Conservation (phyloP, 2,329 filamentous ascomycete species). For the Penicillium sp. region DNA sequence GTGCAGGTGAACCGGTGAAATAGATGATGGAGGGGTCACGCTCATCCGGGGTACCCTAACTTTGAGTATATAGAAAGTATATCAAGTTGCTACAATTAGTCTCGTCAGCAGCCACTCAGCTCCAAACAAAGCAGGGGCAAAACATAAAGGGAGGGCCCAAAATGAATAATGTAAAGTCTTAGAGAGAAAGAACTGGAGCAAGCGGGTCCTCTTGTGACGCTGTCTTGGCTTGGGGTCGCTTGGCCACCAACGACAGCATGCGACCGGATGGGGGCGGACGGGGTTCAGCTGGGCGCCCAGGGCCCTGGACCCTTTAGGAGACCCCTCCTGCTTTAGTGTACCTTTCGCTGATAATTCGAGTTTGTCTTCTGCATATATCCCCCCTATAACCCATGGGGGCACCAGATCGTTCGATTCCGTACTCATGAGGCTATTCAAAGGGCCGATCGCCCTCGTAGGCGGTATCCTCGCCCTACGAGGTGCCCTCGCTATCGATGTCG, state of each 20-base stretch:
- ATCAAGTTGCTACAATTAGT: neutral
- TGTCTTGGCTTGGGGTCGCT: neutral
- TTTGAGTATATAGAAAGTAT: neutral
- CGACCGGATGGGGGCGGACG: neutral
- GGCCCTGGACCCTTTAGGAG: neutral
- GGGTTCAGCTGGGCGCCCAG: constrained; percentile 1
- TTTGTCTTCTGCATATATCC: neutral
- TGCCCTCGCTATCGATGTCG: neutral
- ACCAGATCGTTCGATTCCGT: neutral
- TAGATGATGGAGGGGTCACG: no score
- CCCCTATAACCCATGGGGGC: neutral
- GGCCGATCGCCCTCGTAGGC: neutral
- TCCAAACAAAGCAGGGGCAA: neutral
- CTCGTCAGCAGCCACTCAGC: neutral
- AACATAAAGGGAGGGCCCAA: no score
- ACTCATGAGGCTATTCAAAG: constrained; percentile 1
- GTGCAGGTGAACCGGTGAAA: no score
- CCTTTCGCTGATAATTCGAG: neutral
- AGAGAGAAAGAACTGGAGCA: neutral
- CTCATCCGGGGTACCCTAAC: no score
- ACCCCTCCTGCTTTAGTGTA: neutral
- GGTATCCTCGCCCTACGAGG: neutral
- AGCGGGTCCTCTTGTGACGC: neutral
- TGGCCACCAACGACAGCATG: neutral
- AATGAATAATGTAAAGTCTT: no score